Evolutionary conservation across 75 land plant species (phyloP), one percentile per base, ranked within the genome.

Genomic region (Picea sitchensis): DNA sequence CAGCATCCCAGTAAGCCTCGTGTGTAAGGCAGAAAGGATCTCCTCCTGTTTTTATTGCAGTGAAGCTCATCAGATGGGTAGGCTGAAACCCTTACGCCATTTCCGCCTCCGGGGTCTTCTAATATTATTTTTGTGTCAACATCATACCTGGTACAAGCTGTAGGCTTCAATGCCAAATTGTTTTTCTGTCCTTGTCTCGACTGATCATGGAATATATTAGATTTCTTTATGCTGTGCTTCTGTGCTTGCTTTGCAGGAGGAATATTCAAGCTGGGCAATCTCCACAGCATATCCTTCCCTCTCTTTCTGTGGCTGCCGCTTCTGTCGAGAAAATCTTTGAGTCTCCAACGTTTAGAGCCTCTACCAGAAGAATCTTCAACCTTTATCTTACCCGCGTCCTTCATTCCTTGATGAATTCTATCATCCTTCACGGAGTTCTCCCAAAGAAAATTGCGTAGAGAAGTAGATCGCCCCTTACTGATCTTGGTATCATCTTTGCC

Each of bases 1-100:
- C 90, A 71, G 84, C 95, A 90, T 14, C 96, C 91, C 44, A 94
- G 83, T 76, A 94, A 62, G 17, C 96, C 92, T 57, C 87, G 89
- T 78, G 82, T 82, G 88, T 84, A 86, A 17, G 91, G 88, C 21
- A 90, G 18, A 77, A 86, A 86, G 4, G 86, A 81, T 73, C 78
- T 81, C 80, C 58, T 75, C 81, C 81, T 81, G 77, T 75, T 81
- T 74, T 86, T 86, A 64, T 85, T 86, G 90, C 87, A 88, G 74
- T 83, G 95, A 77, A 83, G 30, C 84, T 89, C 92, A 77, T 92
- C 90, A 1, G 89, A 59, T n/a, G 94, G 88, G 51, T 47, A 47
- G 6, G 74, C 73, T 41, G 75, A 65, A 9, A 73, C 58, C 47
- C 83, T 69, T 7, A 7, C 32, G 20, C 73, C 34, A 18, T 58